These are phyloP conservation scores for Syzygium aromaticum DNA, from an alignment of 345 rosid species.

Conservation along the genomic window DNA sequence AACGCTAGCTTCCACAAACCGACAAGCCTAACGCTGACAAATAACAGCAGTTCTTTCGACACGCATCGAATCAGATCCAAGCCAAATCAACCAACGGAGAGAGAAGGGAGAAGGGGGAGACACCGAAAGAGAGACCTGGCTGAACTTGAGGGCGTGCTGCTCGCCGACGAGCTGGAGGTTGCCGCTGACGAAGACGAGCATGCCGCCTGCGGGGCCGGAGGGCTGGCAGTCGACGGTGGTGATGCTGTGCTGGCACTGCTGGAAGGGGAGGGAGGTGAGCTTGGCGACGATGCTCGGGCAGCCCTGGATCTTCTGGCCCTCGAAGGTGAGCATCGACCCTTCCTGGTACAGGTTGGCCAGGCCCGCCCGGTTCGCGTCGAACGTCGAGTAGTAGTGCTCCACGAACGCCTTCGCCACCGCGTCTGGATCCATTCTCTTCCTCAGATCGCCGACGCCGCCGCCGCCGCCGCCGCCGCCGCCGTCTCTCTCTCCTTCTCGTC, in stretches of 20 bases:
- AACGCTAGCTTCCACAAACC: not conserved
- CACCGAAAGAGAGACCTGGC: constrained; percentile 16
- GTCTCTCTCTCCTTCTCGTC: not conserved
- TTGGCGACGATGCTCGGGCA: constrained; percentile 66
- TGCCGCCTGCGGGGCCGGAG: constrained; percentile 38
- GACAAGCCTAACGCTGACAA: not conserved
- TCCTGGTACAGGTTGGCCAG: constrained; percentile 78
- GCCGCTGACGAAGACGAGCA: constrained; percentile 48
- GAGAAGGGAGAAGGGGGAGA: not conserved
- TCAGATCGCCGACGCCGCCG: not conserved
- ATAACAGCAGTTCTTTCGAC: not conserved
- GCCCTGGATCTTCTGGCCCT: constrained; percentile 93
- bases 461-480: not conserved
- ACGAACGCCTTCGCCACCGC: constrained; percentile 81
- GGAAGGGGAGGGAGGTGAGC: constrained; percentile 72
- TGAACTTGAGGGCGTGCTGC: constrained; percentile 44
- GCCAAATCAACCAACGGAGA: too few relatives aligned
- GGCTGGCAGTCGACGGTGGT: constrained; percentile 45
- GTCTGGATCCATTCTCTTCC: constrained; percentile 68
- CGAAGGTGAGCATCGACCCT: constrained; percentile 84
- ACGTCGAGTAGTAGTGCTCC: constrained; percentile 82
- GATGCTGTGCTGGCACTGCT: constrained; percentile 36
- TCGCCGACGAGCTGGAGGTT: constrained; percentile 43
- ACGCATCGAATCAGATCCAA: not conserved
- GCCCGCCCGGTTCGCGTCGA: constrained; percentile 62